Evolutionary conservation across 768 basidiomycete genomes (phyloP).

Genomic region (Tricholoma matsutake): DNA sequence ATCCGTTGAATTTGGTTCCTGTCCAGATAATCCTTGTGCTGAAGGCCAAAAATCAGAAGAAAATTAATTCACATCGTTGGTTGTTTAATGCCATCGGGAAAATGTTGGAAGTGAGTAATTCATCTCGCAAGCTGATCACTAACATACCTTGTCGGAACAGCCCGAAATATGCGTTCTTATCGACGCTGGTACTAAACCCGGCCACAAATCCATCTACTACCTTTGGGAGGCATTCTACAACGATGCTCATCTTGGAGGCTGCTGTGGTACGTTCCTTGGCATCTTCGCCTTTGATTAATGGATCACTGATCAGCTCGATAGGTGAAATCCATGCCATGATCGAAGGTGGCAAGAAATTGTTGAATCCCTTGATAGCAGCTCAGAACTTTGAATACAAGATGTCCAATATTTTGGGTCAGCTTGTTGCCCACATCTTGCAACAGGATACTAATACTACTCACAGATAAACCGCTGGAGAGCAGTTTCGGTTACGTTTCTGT

Average conservation of each 20-base stretch:
- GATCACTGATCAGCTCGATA: slow-evolving; percentile 10
- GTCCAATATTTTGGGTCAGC: slow-evolving; percentile 87
- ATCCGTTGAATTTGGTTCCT: slow-evolving; percentile 89
- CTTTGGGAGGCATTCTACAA: slow-evolving; percentile 93
- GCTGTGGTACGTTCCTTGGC: slow-evolving; percentile 55
- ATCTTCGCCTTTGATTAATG: background rate
- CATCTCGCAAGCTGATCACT: slow-evolving; percentile 1
- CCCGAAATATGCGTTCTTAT: slow-evolving; percentile 91
- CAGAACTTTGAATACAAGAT: slow-evolving; percentile 99
- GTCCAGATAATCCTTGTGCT: slow-evolving; percentile 89
- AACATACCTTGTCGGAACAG: slow-evolving; percentile 30
- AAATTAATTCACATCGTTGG: slow-evolving; percentile 96
- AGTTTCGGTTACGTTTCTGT: slow-evolving; percentile 96
- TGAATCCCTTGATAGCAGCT: slow-evolving; percentile 91
- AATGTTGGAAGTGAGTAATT: slow-evolving; percentile 59
- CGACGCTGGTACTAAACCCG: slow-evolving; percentile 96
- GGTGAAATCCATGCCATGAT: slow-evolving; percentile 96
- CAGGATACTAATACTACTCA: background rate
- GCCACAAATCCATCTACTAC: slow-evolving; percentile 93
- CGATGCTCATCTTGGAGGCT: slow-evolving; percentile 74
- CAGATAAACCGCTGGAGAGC: slow-evolving; percentile 92
- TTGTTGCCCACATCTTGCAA: background rate
- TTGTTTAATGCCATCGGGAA: slow-evolving; percentile 91
- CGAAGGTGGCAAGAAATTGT: slow-evolving; percentile 83
- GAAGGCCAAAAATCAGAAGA: slow-evolving; percentile 94